Percentiles rank a stretch among this genome's conserved stretches.
These are phyloP conservation scores for Scedosporium dehoogii DNA, from an alignment of 2,329 filamentous ascomycete genomes.

Conservation along the genomic window DNA sequence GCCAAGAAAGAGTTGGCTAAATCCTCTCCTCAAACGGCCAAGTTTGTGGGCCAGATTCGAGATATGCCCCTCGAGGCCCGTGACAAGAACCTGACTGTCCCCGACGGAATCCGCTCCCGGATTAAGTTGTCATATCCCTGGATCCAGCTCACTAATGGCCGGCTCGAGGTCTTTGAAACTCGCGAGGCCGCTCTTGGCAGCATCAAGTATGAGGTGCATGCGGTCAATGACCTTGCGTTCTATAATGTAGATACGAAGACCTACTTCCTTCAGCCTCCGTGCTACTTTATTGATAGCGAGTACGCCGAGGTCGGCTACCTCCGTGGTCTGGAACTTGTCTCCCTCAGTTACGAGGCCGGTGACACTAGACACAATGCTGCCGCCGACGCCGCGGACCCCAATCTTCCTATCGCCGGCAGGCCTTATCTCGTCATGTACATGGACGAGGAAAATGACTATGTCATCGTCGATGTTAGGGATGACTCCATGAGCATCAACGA, in stretches of 20 bases:
- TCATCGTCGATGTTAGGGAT: neutral
- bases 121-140: slow-evolving; percentile 3
- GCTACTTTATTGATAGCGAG: slow-evolving; percentile 1
- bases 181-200: slow-evolving; percentile 1
- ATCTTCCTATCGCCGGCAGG: neutral
- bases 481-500: neutral
- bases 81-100: neutral
- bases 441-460: neutral
- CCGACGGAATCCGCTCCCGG: neutral
- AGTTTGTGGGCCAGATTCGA: neutral
- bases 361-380: neutral
- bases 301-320: neutral
- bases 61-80: neutral
- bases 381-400: neutral
- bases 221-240: slow-evolving; percentile 3
- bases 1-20: neutral
- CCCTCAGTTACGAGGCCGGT: neutral
- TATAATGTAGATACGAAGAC: neutral
- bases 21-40: neutral
- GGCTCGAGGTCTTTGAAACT: neutral
- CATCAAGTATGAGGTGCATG: neutral
- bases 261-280: slow-evolving; percentile 1
- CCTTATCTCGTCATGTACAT: neutral
- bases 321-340: slow-evolving; percentile 1
- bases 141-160: neutral